Base-by-base conservation (phyloP, 345 rosid genomes). In the Anacardium occidentale region DNA sequence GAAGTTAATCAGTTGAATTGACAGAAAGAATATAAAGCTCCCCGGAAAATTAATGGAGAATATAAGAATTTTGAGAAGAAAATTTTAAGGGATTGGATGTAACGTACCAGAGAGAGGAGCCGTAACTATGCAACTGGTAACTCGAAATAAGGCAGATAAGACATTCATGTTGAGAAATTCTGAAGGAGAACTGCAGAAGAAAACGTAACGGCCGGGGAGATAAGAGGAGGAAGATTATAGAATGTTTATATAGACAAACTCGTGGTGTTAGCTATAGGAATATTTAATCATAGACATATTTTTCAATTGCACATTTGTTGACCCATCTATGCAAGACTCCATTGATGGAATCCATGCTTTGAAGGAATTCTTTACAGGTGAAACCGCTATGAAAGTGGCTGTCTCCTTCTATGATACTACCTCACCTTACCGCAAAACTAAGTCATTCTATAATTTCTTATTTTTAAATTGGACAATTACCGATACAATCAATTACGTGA, bases 21-120 rank as follows among this genome's bases (percentile, higher is more conserved):
- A 37, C 40, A 37, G 40, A 37, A 37, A 37, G 40, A 37, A 3
- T 0, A 3, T 3, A 37, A 37, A 37, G 32, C 32, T 29, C 32
- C 3, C 2, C 3, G 2, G 3, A 29, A 29, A 29, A 29, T 29
- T 29, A 3, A 29, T 3, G 32, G 3, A 29, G 32, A 29, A 29
- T 29, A 29, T 29, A 29, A 29, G 32, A 29, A 1, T 37, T 37
- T 37, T 37, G 7, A 5, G 40, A 37, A 7, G 7, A 37, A 37
- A 37, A 37, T 37, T 45, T 8, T 6, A 10, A 10, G 29, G 24
- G 25, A 14, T 26, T 4, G 14, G 17, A 32, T 6, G 8, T 11
- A 25, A 58, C 73, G 2, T 45, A 70, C 64, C 65, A 5, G 65
- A 11, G 53, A 26, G 55, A 58, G 65, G 54, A 58, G 65, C n/a